Evolutionary conservation across 2,329 filamentous ascomycete species (phyloP).

Genomic region (Fusarium sarcochroum): DNA sequence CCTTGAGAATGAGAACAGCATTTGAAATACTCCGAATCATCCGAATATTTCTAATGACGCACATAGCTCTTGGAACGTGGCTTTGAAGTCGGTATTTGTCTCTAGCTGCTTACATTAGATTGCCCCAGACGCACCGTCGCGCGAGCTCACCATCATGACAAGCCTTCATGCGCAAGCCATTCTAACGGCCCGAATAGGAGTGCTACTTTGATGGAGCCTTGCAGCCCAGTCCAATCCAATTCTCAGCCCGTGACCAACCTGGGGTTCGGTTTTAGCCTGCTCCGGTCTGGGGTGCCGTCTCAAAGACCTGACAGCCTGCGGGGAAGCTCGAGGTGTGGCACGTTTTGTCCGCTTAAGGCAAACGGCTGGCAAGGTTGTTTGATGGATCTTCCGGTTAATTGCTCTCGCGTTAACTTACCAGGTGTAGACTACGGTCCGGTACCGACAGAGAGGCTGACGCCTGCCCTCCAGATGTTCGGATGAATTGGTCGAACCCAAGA

Average conservation of each 20-base stretch:
- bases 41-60: slow-evolving; percentile 2
- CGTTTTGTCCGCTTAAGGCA: slow-evolving; percentile 33
- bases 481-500: background rate
- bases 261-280: slow-evolving; percentile 35
- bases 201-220: slow-evolving; percentile 30
- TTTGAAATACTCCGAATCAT: slow-evolving; percentile 15
- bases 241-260: slow-evolving; percentile 31
- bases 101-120: slow-evolving; percentile 18
- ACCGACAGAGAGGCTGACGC: slow-evolving; percentile 7
- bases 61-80: slow-evolving; percentile 3
- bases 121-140: slow-evolving; percentile 10
- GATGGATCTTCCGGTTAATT: slow-evolving; percentile 42
- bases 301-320: slow-evolving; percentile 43
- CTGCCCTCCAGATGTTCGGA: slow-evolving; percentile 1
- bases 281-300: slow-evolving; percentile 32
- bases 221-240: slow-evolving; percentile 32
- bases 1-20: background rate
- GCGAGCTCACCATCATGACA: slow-evolving; percentile 25
- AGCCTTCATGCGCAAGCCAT: slow-evolving; percentile 13
- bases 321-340: slow-evolving; percentile 47
- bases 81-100: slow-evolving; percentile 3
- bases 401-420: slow-evolving; percentile 12
- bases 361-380: slow-evolving; percentile 31
- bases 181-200: slow-evolving; percentile 49
- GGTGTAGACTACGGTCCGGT: slow-evolving; percentile 9